A percentile compares a stretch with the other conserved stretches of the same genome.
phyloP scores from a whole-genome alignment of 805 yeast genomes.

The Maudiozyma saulgeensis region DNA sequence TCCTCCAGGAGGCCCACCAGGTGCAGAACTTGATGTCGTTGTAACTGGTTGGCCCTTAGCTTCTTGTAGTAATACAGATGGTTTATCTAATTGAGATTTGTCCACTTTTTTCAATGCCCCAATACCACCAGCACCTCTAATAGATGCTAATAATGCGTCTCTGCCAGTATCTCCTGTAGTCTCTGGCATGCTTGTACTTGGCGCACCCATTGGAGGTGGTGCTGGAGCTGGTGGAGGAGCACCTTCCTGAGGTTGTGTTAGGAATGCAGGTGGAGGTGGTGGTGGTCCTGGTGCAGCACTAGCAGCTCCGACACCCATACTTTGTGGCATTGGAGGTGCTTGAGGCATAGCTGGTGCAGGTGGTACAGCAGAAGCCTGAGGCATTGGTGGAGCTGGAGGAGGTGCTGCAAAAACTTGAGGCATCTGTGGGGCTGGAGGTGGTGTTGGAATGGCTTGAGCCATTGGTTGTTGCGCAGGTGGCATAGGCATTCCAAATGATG shows the following conservation, averaged over 20 bases:
- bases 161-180: constrained; percentile 45
- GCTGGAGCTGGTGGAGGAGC: constrained; percentile 11
- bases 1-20: constrained; percentile 35
- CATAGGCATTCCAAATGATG: not conserved
- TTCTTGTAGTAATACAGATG: constrained; percentile 62
- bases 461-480: not conserved
- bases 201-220: constrained; percentile 9
- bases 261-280: constrained; percentile 13
- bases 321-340: constrained; percentile 2
- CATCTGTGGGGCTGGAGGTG: not conserved
- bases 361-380: constrained; percentile 13
- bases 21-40: constrained; percentile 15
- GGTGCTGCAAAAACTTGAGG: not conserved
- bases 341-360: constrained; percentile 16
- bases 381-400: constrained; percentile 9
- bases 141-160: constrained; percentile 80
- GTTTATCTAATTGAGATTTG: constrained; percentile 72
- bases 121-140: constrained; percentile 69
- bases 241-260: not conserved
- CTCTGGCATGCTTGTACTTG: constrained; percentile 11
- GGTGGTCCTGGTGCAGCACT: constrained; percentile 7
- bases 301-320: constrained; percentile 2
- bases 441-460: constrained; percentile 1
- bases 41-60: constrained; percentile 52
- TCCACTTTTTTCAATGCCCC: constrained; percentile 67